Base-by-base conservation (phyloP, 2,329 filamentous ascomycete genomes). In the Scedosporium minutisporum region DNA sequence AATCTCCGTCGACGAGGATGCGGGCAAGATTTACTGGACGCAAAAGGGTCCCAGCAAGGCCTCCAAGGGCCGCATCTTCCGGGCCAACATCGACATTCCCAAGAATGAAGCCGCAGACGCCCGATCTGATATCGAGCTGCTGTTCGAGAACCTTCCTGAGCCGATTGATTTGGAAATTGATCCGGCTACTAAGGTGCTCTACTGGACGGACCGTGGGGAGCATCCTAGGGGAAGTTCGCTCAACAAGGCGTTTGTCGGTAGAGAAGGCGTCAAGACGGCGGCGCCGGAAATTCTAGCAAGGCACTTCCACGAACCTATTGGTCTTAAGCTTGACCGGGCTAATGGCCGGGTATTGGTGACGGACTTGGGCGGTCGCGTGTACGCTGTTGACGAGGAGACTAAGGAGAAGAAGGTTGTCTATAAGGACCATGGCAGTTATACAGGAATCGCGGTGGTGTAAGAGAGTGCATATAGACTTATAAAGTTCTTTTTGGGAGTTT, bases 191-290 rank as follows among this genome's bases (percentile, higher is more conserved):
- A 68, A 75, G 29, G 72, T 69, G 1, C 71, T 87, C 27, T 87
- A 83, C 69, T 87, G 84, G 84, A 85, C 84, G 0, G 84, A 87
- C 65, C 74, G 84, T 0, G 85, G 84, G 3, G 84, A 87, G 65
- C 69, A 80, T 1, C 83, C 83, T 0, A 68, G 71, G 7, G 84
- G 84, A 0, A 85, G 83, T 67, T 77, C 77, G 10, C 65, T 87
- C 63, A 83, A 85, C 67, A 69, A 74, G 5, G 72, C 65, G 3
- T 51, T 61, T 10, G 55, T 58, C 12, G 58, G 61, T 7, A 16
- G 66, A 5, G 58, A 33, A 18, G 61, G 57, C 21, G 41, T 64
- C 16, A 29, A 44, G 18, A 27, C 62, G 14, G 33, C 33, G 10
- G 33, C 33, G 12, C 23, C 62, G 57, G 65, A 72, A 46, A 68